Base-by-base conservation (phyloP, 768 basidiomycete genomes). In the Phaeolepiota aurea region DNA sequence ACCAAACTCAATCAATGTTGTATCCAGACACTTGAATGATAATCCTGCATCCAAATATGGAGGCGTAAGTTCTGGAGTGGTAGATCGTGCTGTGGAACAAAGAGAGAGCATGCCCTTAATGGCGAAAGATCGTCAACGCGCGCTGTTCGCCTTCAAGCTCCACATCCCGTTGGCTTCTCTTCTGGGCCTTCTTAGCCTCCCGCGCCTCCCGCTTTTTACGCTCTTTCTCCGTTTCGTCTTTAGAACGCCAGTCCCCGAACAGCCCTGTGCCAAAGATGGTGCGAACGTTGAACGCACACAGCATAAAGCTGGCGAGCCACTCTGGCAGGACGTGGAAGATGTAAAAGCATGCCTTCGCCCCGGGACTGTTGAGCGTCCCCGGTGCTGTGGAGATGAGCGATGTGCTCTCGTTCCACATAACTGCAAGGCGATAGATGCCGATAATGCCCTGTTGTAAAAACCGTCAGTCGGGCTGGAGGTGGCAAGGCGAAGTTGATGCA, bases 251-350 rank as follows among this genome's bases (percentile, higher is more conserved):
- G 23, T 58, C 56, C 18, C 54, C 54, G 11, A n/a, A 48, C 4
- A 44, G 23, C 2, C 54, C 56, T 3, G 51, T 53, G 9, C 45
- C 48, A 38, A 44, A 47, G 5, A 49, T 38, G 32, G 45, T 44
- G 15, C 51, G 45, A 12, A 50, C 42, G 31, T 61, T 58, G 19
- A 50, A 42, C 4, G 40, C 25, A 30, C 57, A 48, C 12, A 60
- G 34, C 7, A 58, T 15, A 7, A 44, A 44, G 28, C 37, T 38
- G 2, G 48, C 43, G 21, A 57, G 14, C 57, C 59, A 61, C 40
- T 62, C 62, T 2, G 59, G 59, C 9, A 62, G 40, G 19, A 58
- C 51, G 30, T 63, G 62, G 39, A 63, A 55, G 9, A 60, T 43
- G 39, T 64, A 64, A 41, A 63, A 63, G 1, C 37, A 38, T 4